Evolutionary conservation across 169 alveolate genomes (phyloP), one percentile per base, ranked within the genome.

Genomic region (Eimeria sp.): DNA sequence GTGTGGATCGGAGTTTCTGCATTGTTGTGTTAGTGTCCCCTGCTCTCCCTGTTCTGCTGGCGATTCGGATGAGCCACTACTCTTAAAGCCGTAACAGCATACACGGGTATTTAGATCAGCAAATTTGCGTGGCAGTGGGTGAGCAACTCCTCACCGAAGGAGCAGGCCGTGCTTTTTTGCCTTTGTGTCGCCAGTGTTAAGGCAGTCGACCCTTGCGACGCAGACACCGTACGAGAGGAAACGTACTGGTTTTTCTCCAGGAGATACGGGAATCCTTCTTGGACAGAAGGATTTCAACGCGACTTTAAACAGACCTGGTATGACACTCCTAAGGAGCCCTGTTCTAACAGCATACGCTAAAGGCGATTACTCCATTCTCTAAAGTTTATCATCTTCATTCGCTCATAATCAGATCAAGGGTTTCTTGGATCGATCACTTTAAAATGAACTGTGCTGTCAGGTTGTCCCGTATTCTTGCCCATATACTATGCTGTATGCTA

Each of bases 211-310:
- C 30, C 66, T 85, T 62, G 11, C 80, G 52, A 64, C 23, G 64
- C 93, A 85, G 93, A 40, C 93, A 10, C 93, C 93, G 23, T 85
- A 85, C 82, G 64, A 64, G 33, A 85, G 93, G 54, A 64, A 13
- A 43, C 66, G 8, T 14, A 10, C 82, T 25, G 80, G 82, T 30
- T 85, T 62, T 30, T 60, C 82, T n/a, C 77, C 82, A 85, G 80
- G 80, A 37, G 80, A 85, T 64, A 62, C 93, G 80, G 46, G 66
- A 16, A 37, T 85, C 64, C 93, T 85, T n/a, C 93, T 85, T 43
- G 93, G 93, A 6, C 93, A 85, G 33, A 33, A n/a, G 6, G 93
- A 85, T 82, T 85, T 85, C 46, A n/a, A 46, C 62, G 93, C 58
- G 62, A 85, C 93, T 85, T 40, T 62, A 6, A 85, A 46, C 13